phyloP scores from a whole-genome alignment of 257 asterid species.

The Plantago elongata region DNA sequence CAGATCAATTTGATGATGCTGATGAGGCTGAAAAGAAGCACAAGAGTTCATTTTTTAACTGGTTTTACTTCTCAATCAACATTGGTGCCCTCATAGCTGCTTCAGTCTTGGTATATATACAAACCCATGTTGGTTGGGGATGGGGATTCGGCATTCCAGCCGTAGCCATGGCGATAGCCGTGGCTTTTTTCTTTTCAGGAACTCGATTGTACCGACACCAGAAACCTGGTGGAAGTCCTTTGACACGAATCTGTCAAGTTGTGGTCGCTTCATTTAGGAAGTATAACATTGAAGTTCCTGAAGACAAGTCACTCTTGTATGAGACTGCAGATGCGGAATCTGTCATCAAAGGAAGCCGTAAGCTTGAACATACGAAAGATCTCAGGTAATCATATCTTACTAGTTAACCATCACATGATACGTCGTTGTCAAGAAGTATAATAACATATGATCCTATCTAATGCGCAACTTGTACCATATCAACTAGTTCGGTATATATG shows the following conservation, averaged over 20 bases:
- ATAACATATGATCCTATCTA: too few relatives aligned
- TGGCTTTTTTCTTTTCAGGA: constrained; percentile 61
- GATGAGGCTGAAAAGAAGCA: constrained; percentile 52
- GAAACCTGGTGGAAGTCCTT: constrained; percentile 69
- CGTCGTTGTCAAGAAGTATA: too few relatives aligned
- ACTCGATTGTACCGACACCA: constrained; percentile 59
- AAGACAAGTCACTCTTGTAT: constrained; percentile 35
- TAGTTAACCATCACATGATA: too few relatives aligned
- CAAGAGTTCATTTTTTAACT: constrained; percentile 59
- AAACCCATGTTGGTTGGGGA: constrained; percentile 54
- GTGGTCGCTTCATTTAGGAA: constrained; percentile 47
- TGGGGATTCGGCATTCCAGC: constrained; percentile 77
- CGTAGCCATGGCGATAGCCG: constrained; percentile 56
- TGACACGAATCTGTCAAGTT: constrained; percentile 59
- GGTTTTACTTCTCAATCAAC: constrained; percentile 67
- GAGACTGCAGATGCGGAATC: constrained; percentile 48
- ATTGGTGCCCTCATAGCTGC: constrained; percentile 56
- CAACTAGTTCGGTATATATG: too few relatives aligned
- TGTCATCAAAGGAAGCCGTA: constrained; percentile 48
- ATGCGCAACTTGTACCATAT: too few relatives aligned
- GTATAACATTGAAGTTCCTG: constrained; percentile 35
- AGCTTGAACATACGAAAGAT: constrained; percentile 48
- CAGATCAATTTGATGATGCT: constrained; percentile 60
- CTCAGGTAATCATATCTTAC: constrained; percentile 21
- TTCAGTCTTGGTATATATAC: constrained; percentile 48